A percentile compares a stretch with the other conserved stretches of the same genome.
Conservation (phyloP, 108 stramenopile genomes). For the Ochromonas danica region DNA sequence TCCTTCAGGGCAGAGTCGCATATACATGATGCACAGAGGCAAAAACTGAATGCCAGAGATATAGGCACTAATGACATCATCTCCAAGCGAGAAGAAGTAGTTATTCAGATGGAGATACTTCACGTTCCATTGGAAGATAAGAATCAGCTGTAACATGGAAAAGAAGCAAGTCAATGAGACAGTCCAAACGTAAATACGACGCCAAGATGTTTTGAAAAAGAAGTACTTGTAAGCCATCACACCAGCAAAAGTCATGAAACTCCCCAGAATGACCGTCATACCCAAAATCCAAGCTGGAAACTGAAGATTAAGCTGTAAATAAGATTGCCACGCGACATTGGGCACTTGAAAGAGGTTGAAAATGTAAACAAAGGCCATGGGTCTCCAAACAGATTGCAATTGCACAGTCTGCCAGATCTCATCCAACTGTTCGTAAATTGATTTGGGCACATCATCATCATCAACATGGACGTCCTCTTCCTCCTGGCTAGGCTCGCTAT, state of each 20-base stretch:
- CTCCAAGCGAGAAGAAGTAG: conserved; percentile 40
- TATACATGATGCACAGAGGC: conserved; percentile 63
- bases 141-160: conserved; percentile 49
- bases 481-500: neutral
- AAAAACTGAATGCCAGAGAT: conserved; percentile 59
- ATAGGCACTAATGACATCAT: conserved; percentile 57
- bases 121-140: conserved; percentile 37
- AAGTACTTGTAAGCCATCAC: conserved; percentile 56
- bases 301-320: conserved; percentile 43
- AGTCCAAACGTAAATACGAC: conserved; percentile 48
- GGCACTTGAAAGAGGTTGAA: conserved; percentile 59
- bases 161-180: conserved; percentile 46
- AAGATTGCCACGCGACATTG: conserved; percentile 58
- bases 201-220: conserved; percentile 56
- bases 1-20: conserved; percentile 58
- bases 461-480: neutral
- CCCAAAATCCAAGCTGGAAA: conserved; percentile 50
- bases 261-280: conserved; percentile 45
- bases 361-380: conserved; percentile 60
- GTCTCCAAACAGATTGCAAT: conserved; percentile 59
- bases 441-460: neutral
- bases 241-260: conserved; percentile 56
- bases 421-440: neutral
- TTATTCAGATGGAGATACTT: neutral
- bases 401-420: conserved; percentile 65